Conservation (phyloP, 176 grass and related monocot species). For the Alloteropsis semialata region DNA sequence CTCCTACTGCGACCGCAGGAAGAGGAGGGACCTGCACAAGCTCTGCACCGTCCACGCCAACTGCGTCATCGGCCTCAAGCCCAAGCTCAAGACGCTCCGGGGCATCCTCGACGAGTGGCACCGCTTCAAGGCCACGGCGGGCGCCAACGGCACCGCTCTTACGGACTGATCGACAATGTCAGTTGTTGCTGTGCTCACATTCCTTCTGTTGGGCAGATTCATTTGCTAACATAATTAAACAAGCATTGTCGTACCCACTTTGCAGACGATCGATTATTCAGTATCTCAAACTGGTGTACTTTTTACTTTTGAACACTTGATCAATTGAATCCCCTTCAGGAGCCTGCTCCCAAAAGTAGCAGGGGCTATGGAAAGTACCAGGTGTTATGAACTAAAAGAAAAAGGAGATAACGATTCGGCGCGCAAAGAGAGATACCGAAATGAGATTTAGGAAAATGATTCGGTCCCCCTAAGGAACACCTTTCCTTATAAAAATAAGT, state of each 20-base stretch:
- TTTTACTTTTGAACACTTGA: no score
- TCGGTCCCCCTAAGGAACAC: conserved; percentile 76
- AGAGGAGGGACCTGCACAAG: conserved; percentile 24
- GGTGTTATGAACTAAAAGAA: no score
- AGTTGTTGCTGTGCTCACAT: no score
- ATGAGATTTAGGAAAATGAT: conserved; percentile 99
- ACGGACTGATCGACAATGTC: background rate
- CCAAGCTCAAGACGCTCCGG: background rate
- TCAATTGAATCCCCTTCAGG: no score
- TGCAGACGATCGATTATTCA: no score
- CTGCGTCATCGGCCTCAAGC: background rate
- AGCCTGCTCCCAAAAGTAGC: no score
- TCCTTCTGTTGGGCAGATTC: no score
- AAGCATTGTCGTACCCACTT: no score
- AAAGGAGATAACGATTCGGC: background rate
- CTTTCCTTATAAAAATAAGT: conserved; percentile 93
- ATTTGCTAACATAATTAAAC: no score
- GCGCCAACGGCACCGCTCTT: background rate
- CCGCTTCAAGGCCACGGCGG: background rate
- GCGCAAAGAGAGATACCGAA: conserved; percentile 48
- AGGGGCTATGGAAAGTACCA: no score
- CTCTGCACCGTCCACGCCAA: conserved; percentile 38
- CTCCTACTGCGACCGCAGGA: conserved; percentile 25
- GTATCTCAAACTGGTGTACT: no score
- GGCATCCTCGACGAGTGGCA: background rate